Base-by-base conservation (phyloP, 2,329 filamentous ascomycete genomes). In the Juglanconis sp. region DNA sequence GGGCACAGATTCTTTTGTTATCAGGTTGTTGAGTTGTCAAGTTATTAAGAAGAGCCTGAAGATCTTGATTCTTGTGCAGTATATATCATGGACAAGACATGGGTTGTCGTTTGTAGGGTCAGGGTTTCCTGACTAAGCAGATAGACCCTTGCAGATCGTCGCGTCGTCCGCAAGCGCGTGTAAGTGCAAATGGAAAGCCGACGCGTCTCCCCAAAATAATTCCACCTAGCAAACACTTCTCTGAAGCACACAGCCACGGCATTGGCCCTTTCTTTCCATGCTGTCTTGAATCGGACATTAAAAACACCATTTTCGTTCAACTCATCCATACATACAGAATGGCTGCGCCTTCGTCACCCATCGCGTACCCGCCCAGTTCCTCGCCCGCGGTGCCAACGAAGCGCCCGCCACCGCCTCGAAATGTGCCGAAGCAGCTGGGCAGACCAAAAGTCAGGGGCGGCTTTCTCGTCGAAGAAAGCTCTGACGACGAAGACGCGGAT, bases 391-490 rank as follows among this genome's bases (percentile, higher is more conserved):
- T 66, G 58, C 59, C 65, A 56, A 61, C 65, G 8, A 80, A 80
- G 67, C 72, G 78, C 44, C 64, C 73, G 38, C 70, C 73, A n/a
- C 55, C 55, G 57, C 68, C 71, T 32, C 65, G 71, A 56, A 68
- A 73, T 57, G 65, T 67, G n/a, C 65, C 66, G 17, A 49, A 47
- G 11, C 71, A 72, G 30, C 36, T 62, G 8, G 55, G 67, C 47
- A 75, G 72, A 59, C 68, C 71, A 10, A 73, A 73, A 63, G 70
- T 70, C 13, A 71, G 76, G 54, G 73, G 73, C 32, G 77, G 79
- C 3, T 81, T 81, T 63, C 66, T 81, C 4, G 65, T 76, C 40
- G 77, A 80, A 56, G 76, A 79, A 60, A 73, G 75, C 57, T 76
- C 73, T 3, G 75, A 76, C 38, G 70, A 72, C 7, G 74, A 76